Percentiles rank a stretch among this genome's conserved stretches.
These are phyloP conservation scores for Xylaria polymorpha DNA, from an alignment of 2,329 filamentous ascomycete species.

Conservation along the genomic window DNA sequence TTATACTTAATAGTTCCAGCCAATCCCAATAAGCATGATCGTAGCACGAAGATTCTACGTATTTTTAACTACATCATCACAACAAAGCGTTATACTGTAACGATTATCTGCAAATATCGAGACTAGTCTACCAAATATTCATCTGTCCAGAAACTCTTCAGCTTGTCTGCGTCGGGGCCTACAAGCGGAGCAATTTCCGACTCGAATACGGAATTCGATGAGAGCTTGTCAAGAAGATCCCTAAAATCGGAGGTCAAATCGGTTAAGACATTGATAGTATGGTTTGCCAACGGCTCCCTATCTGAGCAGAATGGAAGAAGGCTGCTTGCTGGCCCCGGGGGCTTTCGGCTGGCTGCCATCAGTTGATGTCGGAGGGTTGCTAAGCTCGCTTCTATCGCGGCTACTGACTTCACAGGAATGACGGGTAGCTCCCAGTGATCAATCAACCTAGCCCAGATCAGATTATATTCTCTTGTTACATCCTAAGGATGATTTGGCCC, in stretches of 20 bases:
- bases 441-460: conserved; percentile 50
- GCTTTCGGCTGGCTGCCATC: conserved; percentile 27
- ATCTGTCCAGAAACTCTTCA: conserved; percentile 47
- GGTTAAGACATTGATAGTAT: conserved; percentile 50
- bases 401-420: conserved; percentile 55
- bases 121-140: conserved; percentile 47
- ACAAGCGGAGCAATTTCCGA: conserved; percentile 44
- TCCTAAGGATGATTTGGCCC: neutral
- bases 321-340: conserved; percentile 39
- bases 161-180: conserved; percentile 45
- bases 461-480: conserved; percentile 5
- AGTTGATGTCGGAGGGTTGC: conserved; percentile 53
- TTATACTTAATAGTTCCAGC: neutral
- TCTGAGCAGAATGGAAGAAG: conserved; percentile 53
- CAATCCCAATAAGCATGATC: neutral
- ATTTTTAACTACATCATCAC: neutral
- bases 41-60: too few relatives aligned
- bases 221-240: conserved; percentile 47
- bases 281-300: conserved; percentile 44
- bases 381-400: conserved; percentile 54
- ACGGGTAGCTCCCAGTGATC: conserved; percentile 53
- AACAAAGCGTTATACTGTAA: neutral
- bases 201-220: conserved; percentile 40
- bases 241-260: conserved; percentile 48
- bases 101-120: neutral